These are phyloP conservation scores for Ceratocystis albifundus DNA, from an alignment of 2,329 filamentous ascomycete species.

Conservation along the genomic window DNA sequence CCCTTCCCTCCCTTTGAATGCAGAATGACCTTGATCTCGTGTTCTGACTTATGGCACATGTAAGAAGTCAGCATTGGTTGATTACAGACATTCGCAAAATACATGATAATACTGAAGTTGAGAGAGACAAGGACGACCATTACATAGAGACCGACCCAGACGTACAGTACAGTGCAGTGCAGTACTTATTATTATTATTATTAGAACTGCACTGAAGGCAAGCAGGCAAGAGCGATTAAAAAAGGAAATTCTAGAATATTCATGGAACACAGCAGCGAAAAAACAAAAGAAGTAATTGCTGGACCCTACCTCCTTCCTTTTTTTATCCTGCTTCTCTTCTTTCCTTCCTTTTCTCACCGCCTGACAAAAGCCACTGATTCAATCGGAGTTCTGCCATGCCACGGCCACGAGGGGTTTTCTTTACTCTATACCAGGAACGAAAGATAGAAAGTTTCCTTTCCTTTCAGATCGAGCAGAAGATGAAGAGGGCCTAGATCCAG, in stretches of 20 bases:
- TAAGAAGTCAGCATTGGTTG: not conserved
- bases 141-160: too few relatives aligned
- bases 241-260: slow-evolving; percentile 11
- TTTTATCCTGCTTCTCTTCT: not conserved
- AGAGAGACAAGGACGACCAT: not conserved
- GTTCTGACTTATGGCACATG: too few relatives aligned
- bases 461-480: not conserved
- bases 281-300: too few relatives aligned
- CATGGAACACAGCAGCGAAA: not conserved
- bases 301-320: too few relatives aligned
- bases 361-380: not conserved
- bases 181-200: too few relatives aligned
- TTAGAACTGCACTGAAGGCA: not conserved
- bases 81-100: not conserved
- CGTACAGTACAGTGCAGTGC: too few relatives aligned
- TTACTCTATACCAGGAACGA: not conserved
- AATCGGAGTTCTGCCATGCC: not conserved
- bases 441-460: not conserved
- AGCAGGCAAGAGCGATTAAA: slow-evolving; percentile 1
- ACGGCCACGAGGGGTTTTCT: not conserved
- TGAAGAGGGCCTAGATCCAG: not conserved
- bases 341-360: not conserved
- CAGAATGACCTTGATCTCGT: not conserved
- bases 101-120: not conserved
- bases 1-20: not conserved